Evolutionary conservation across 2,329 filamentous ascomycete genomes (phyloP), one percentile per base, ranked within the genome.

Genomic region (Aspergillus sp.): DNA sequence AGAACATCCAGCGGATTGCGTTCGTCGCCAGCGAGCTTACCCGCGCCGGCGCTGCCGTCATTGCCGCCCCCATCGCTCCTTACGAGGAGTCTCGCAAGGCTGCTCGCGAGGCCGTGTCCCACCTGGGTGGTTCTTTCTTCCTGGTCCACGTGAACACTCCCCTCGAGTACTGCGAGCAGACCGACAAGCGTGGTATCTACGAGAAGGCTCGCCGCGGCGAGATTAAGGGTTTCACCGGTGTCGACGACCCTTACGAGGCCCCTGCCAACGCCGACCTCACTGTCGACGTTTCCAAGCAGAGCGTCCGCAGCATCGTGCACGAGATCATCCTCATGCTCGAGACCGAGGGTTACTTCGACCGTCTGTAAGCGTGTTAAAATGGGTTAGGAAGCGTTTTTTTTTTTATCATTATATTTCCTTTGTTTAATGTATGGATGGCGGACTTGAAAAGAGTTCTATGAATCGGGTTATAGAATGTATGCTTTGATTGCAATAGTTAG

Each of bases 221-320:
- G 82, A 96, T 99, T 79, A 95, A 93, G 87, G 93, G 93, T 65
- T 99, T 99, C 85, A 99, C 95, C 7, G 95, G 95, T 71, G 92
- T 99, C 58, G 94, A 98, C 75, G 94, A 98, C 81, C 93, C 95
- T 52, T 99, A 99, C 75, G 95, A 99, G 87, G 74, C 78, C 22
- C 95, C 95, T 10, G 71, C 79, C 67, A 92, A 94, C 80, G 86
- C 93, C 32, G 88, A 98, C 75, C 82, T 99, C 65, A 86, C 87
- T 5, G 94, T 98, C 45, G 90, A 98, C 77, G 77, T 89, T 57
- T 88, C 90, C 80, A 95, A 90, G 85, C 92, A 91, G 78, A 90
- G 87, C 66, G 93, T 98, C 52, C 86, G 95, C 72, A 95, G 90
- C 61, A 94, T 94, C 63, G 95, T 99, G 55, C 95, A 99, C 82